Base-by-base conservation (phyloP, 805 yeast species). In the Zygoascus bituminiphila region DNA sequence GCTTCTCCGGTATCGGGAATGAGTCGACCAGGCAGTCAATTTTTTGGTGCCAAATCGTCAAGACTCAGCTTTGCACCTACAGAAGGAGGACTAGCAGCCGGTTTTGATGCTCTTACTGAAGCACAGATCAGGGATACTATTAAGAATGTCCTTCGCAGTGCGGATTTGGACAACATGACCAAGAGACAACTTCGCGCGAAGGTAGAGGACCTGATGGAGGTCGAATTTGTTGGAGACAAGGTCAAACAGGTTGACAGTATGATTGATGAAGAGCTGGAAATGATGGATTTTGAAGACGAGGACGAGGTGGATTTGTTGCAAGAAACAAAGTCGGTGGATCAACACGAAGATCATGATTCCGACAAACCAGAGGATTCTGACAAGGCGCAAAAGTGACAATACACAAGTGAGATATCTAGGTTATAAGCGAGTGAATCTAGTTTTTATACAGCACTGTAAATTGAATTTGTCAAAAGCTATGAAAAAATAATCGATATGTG, bases 141-240 rank as follows among this genome's bases (percentile, higher is more conserved):
- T 24, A 57, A 53, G 33, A 59, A 56, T 39, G 66, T 66, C 7
- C 55, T 66, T 35, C 49, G 44, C 9, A 58, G 54, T 21, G 60
- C 67, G 2, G 67, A 66, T 50, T 48, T 66, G 39, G 68, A 65
- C 17, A 55, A 58, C 15, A 63, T 62, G 63, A 66, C 70, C n/a
- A 55, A 64, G 38, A 48, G 61, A 10, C 67, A 65, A 51, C 56
- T 66, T 17, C 52, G 70, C 7, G 60, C 58, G 21, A 62, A 61
- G 53, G 67, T 66, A 12, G 67, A 64, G 33, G 70, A 66, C 44
- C 48, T 62, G 15, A 54, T 65, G 37, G 69, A 66, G 19, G 58
- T 64, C 7, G 58, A 58, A 47, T 65, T 65, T 46, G 45, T 53
- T 8, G 60, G 63, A 12, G 63, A 59, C 17, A 53, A 60, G 40